Evolutionary conservation across 306 rosid species (phyloP).

Genomic region (Ochetophila trinervis): DNA sequence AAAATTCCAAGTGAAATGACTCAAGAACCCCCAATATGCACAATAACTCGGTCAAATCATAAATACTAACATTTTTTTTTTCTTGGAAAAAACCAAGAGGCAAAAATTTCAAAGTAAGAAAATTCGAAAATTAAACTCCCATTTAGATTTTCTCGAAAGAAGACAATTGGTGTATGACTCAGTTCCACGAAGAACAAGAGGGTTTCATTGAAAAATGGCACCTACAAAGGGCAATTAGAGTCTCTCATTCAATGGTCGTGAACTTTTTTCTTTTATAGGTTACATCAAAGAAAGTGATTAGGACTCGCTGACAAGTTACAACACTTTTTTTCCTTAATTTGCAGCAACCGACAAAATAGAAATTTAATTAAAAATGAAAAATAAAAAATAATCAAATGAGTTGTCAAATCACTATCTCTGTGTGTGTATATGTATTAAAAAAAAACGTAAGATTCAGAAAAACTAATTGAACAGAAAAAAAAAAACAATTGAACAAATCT

Average conservation of each 20-base stretch:
- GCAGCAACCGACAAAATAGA: constrained; percentile 26
- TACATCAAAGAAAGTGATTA: constrained; percentile 13
- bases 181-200: neutral
- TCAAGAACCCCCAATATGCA: constrained; percentile 24
- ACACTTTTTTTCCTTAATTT: constrained; percentile 23
- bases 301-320: constrained; percentile 15
- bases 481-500: neutral
- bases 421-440: neutral
- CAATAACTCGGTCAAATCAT: neutral
- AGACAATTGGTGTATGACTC: no score
- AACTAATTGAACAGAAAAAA: neutral
- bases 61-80: neutral
- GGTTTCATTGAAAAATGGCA: neutral
- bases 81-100: neutral
- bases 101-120: neutral
- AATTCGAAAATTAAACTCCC: neutral
- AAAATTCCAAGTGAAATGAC: constrained; percentile 28
- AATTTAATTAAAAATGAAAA: constrained; percentile 16
- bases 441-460: no score
- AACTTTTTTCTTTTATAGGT: constrained; percentile 1
- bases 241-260: constrained; percentile 9
- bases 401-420: constrained; percentile 29
- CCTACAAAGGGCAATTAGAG: constrained; percentile 3
- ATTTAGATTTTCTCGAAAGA: no score
- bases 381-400: constrained; percentile 15